Conservation (phyloP, 306 rosid species). For the Vigna hirtella region DNA sequence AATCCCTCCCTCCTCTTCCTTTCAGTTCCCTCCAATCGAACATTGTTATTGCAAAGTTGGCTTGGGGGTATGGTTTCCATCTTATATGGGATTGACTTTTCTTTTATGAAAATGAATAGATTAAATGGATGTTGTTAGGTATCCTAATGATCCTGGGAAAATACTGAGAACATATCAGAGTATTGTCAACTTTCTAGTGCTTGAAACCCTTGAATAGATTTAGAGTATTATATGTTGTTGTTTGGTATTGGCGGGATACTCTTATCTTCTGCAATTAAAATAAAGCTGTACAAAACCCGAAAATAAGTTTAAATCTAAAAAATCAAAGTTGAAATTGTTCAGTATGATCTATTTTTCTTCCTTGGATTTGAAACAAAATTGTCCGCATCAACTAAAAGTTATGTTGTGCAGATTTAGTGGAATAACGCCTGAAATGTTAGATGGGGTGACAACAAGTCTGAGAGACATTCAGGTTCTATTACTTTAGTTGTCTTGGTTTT, state of each 20-base stretch:
- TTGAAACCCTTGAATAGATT: slow-evolving; percentile 4
- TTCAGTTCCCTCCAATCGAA: too few relatives aligned
- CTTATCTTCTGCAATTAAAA: slow-evolving; percentile 6
- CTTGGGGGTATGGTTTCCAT: not conserved
- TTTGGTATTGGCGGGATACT: slow-evolving; percentile 6
- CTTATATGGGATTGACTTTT: not conserved
- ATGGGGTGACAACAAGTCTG: slow-evolving; percentile 82
- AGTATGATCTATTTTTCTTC: not conserved
- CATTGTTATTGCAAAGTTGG: too few relatives aligned
- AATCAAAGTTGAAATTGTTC: not conserved
- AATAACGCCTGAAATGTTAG: slow-evolving; percentile 87
- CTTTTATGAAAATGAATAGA: too few relatives aligned
- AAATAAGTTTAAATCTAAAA: not conserved
- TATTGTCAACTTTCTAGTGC: not conserved
- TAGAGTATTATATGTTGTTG: slow-evolving; percentile 23
- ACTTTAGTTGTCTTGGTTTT: slow-evolving; percentile 37
- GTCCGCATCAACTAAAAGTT: slow-evolving; percentile 2
- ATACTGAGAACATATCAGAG: not conserved
- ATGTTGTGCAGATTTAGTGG: slow-evolving; percentile 83
- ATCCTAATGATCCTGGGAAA: not conserved
- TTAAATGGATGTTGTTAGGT: too few relatives aligned
- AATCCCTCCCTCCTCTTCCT: too few relatives aligned
- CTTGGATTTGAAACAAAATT: slow-evolving; percentile 16
- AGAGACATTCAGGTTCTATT: slow-evolving; percentile 84
- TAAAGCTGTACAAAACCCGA: not conserved